Conservation (phyloP, 768 basidiomycete genomes). For the Amanita polypyramis region DNA sequence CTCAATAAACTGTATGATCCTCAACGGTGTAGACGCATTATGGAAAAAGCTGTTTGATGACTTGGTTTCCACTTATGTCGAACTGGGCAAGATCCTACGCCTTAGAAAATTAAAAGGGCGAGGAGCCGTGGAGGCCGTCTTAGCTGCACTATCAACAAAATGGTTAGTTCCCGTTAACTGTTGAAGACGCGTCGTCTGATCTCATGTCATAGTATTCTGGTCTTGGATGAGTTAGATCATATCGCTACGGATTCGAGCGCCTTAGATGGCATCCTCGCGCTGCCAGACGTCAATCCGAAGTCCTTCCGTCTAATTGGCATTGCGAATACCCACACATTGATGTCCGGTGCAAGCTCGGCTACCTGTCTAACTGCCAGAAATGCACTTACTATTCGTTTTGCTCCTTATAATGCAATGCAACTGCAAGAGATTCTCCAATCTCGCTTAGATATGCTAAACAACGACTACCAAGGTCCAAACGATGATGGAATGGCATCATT, state of each 20-base stretch:
- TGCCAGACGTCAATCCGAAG: constrained; percentile 43
- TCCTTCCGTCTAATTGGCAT: constrained; percentile 70
- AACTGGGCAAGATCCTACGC: constrained; percentile 22
- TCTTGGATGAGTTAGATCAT: constrained; percentile 85
- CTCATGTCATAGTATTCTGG: constrained; percentile 41
- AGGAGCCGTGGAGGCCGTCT: constrained; percentile 34
- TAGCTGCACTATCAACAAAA: constrained; percentile 36
- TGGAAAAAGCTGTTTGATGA: constrained; percentile 60
- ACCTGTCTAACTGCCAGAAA: constrained; percentile 24
- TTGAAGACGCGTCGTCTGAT: constrained; percentile 10
- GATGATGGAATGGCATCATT: constrained; percentile 36
- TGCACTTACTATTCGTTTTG: constrained; percentile 66
- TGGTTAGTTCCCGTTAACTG: constrained; percentile 30
- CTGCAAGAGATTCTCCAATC: constrained; percentile 58
- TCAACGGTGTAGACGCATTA: constrained; percentile 53
- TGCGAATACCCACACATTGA: constrained; percentile 83
- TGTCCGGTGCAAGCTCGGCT: constrained; percentile 35
- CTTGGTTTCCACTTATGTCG: constrained; percentile 19
- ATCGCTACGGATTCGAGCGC: constrained; percentile 51
- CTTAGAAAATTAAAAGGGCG: constrained; percentile 34
- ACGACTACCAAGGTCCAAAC: constrained; percentile 17
- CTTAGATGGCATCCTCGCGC: constrained; percentile 53
- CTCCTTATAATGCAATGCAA: constrained; percentile 67
- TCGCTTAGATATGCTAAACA: constrained; percentile 46
- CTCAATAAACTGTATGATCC: constrained; percentile 73